Conservation (phyloP, 148 eudicot species). For the Spergularia marina region DNA sequence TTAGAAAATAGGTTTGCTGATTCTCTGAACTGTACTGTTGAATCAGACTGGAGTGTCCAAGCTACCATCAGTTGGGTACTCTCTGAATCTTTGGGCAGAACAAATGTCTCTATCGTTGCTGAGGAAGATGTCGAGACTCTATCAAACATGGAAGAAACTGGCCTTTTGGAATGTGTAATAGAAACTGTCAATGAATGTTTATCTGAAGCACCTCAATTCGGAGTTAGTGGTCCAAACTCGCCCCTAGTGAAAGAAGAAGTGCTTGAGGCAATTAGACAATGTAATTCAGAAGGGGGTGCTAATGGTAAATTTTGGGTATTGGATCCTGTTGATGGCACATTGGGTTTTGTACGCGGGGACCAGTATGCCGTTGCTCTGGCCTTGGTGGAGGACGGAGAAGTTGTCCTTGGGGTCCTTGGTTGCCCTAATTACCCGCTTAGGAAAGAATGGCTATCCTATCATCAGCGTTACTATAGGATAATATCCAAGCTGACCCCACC, state of each 20-base stretch:
- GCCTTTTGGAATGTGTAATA: conserved; percentile 55
- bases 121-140: conserved; percentile 84
- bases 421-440: conserved; percentile 87
- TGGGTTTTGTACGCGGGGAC: conserved; percentile 87
- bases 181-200: conserved; percentile 71
- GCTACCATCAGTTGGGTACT: conserved; percentile 80
- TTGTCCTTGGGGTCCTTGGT: conserved; percentile 76
- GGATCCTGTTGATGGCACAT: conserved; percentile 92
- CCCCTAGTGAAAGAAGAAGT: conserved; percentile 48
- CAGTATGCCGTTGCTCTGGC: conserved; percentile 91
- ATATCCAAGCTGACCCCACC: conserved; percentile 30
- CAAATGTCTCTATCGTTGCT: conserved; percentile 72
- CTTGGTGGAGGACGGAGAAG: conserved; percentile 68
- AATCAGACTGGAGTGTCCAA: conserved; percentile 95
- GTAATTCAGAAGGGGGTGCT: conserved; percentile 76
- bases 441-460: conserved; percentile 57
- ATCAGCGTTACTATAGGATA: conserved; percentile 37
- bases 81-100: conserved; percentile 54
- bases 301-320: conserved; percentile 81
- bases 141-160: conserved; percentile 47
- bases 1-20: conserved; percentile 1
- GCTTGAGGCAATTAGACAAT: conserved; percentile 67
- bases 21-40: conserved; percentile 21
- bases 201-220: conserved; percentile 60
- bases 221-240: conserved; percentile 50